These are phyloP conservation scores for sorghum (Sorghum bicolor) DNA, from an alignment of 176 grass and related monocot genomes.

Conservation along the genomic window DNA sequence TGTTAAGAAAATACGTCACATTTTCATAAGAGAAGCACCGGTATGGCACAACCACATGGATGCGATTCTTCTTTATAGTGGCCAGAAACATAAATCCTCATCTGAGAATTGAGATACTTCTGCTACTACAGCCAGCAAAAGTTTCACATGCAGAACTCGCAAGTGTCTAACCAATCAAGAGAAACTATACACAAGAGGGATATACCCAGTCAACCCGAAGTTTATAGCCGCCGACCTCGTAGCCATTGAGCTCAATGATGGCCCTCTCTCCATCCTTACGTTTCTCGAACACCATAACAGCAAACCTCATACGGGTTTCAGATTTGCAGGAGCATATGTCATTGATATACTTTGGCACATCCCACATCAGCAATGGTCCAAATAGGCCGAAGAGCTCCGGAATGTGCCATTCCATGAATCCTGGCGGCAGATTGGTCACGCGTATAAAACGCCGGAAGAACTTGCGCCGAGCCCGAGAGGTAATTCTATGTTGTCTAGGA, in stretches of 20 bases:
- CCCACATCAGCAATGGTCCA: background rate
- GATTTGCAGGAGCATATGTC: background rate
- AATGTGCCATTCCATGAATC: background rate
- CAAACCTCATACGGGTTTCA: background rate
- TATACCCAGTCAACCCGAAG: constrained; percentile 35
- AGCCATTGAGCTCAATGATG: background rate
- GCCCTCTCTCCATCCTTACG: constrained; percentile 1
- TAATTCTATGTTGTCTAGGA: too few relatives aligned
- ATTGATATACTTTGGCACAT: background rate
- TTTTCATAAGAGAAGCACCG: too few relatives aligned
- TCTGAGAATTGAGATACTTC: too few relatives aligned
- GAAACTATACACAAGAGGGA: background rate
- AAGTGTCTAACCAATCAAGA: too few relatives aligned
- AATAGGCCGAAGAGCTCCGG: background rate
- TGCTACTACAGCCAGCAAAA: too few relatives aligned
- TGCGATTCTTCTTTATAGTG: too few relatives aligned
- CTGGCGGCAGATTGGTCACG: constrained; percentile 12
- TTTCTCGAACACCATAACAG: background rate
- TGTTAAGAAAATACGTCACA: too few relatives aligned
- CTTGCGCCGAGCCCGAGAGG: too few relatives aligned
- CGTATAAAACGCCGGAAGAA: background rate
- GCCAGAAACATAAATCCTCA: too few relatives aligned
- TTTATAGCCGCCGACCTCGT: background rate
- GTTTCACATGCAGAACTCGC: too few relatives aligned
- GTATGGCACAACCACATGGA: too few relatives aligned